Evolutionary conservation across 108 stramenopile genomes (phyloP).

Genomic region (Bacterosira constricta): DNA sequence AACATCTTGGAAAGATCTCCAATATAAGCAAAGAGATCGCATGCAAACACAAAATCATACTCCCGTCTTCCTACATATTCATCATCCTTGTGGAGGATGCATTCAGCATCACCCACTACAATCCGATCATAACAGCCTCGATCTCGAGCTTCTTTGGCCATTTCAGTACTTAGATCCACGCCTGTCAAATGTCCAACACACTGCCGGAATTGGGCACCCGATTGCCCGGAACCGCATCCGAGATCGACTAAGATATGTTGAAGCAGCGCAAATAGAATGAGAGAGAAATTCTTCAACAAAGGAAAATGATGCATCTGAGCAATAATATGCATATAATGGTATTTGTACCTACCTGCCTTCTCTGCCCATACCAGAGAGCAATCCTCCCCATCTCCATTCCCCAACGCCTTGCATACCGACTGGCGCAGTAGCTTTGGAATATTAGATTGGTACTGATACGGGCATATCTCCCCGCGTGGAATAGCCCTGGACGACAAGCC

Average conservation of each 20-base stretch:
- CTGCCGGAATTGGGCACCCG: constrained; percentile 58
- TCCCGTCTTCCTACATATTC: constrained; percentile 7
- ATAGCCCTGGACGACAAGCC: constrained; percentile 40
- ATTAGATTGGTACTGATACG: constrained; percentile 32
- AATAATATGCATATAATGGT: background rate
- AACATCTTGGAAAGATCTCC: constrained; percentile 57
- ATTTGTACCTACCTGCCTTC: constrained; percentile 6
- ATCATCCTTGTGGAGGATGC: constrained; percentile 28
- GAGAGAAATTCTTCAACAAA: background rate
- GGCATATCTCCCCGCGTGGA: constrained; percentile 38
- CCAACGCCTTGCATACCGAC: constrained; percentile 30
- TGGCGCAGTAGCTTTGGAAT: constrained; percentile 29
- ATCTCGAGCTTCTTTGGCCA: constrained; percentile 66
- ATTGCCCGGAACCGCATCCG: constrained; percentile 73
- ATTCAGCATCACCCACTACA: constrained; percentile 56
- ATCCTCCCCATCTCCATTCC: constrained; percentile 10
- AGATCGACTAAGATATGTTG: constrained; percentile 41
- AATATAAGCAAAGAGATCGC: constrained; percentile 75
- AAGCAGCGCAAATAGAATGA: background rate
- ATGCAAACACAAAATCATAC: constrained; percentile 71
- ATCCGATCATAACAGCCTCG: constrained; percentile 61
- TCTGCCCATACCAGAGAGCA: constrained; percentile 35
- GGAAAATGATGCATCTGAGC: background rate
- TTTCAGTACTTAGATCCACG: constrained; percentile 69
- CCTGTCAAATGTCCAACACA: constrained; percentile 55